Conservation (phyloP, 768 basidiomycete species). For the Phlegmacium glaucopus region DNA sequence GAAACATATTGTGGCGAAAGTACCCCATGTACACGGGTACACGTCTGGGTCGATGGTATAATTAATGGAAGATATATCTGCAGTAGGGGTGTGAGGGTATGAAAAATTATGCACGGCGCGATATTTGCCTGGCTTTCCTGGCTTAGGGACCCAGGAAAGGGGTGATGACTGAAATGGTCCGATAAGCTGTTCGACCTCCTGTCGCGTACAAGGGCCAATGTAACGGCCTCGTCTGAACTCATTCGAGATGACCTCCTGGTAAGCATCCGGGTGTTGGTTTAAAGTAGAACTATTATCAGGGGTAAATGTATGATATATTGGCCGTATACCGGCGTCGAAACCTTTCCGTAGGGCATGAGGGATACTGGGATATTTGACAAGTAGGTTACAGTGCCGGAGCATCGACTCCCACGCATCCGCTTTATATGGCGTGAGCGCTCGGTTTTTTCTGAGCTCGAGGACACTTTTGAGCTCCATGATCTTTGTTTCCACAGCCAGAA, state of each 20-base stretch:
- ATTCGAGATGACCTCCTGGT: constrained; percentile 9
- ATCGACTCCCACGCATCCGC: constrained; percentile 25
- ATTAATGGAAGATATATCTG: constrained; percentile 26
- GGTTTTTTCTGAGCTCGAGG: constrained; percentile 26
- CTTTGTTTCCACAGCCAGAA: constrained; percentile 35
- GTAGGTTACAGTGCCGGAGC: constrained; percentile 15
- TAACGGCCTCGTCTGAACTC: constrained; percentile 26
- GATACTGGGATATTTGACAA: constrained; percentile 23
- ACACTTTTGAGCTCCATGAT: constrained; percentile 39
- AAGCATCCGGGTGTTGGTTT: constrained; percentile 1
- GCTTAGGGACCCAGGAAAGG: constrained; percentile 33
- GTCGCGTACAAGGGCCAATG: constrained; percentile 26
- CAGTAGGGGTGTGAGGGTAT: constrained; percentile 16
- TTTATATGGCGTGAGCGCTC: constrained; percentile 28
- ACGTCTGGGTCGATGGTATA: constrained; percentile 22
- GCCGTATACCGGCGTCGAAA: constrained; percentile 33
- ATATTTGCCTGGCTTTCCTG: constrained; percentile 27
- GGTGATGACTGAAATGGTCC: constrained; percentile 40
- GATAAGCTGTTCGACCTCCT: constrained; percentile 22
- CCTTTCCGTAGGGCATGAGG: constrained; percentile 20
- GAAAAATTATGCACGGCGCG: constrained; percentile 37
- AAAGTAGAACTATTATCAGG: constrained; percentile 30
- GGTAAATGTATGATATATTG: constrained; percentile 18
- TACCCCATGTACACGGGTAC: constrained; percentile 44
- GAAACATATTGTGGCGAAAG: constrained; percentile 29